These are phyloP conservation scores for Phaeosphaeriaceae sp. DNA, from an alignment of 2,329 filamentous ascomycete genomes.

Conservation along the genomic window DNA sequence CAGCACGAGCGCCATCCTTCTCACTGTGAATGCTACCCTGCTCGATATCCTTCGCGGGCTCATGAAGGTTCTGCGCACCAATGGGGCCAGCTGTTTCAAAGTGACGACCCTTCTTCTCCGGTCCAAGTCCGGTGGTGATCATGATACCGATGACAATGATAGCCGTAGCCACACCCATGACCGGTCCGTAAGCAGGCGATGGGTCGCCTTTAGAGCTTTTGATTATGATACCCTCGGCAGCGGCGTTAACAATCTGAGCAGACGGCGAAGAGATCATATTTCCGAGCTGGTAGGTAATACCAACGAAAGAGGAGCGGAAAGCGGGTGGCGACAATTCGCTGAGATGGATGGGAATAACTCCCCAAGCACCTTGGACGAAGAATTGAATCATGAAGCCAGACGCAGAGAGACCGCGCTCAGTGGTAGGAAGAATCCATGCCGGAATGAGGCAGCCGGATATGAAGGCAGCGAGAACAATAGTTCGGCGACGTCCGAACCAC, in stretches of 20 bases:
- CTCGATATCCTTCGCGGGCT: constrained; percentile 39
- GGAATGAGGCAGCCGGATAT: constrained; percentile 70
- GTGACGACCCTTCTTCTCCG: constrained; percentile 74
- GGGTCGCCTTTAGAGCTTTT: constrained; percentile 60
- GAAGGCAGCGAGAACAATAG: constrained; percentile 68
- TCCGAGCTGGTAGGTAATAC: constrained; percentile 75
- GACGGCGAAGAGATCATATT: constrained; percentile 77
- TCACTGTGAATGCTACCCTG: constrained; percentile 35
- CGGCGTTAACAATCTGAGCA: constrained; percentile 78
- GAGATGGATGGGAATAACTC: constrained; percentile 67
- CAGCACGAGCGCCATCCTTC: constrained; percentile 29
- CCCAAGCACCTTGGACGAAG: constrained; percentile 55
- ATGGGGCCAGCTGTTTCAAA: constrained; percentile 69
- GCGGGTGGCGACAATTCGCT: constrained; percentile 75
- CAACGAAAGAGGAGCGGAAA: constrained; percentile 74
- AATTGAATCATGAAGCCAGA: constrained; percentile 73
- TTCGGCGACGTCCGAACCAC: constrained; percentile 74
- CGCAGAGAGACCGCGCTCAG: constrained; percentile 66
- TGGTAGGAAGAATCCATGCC: constrained; percentile 72
- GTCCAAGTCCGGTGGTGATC: constrained; percentile 72
- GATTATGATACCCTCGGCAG: constrained; percentile 65
- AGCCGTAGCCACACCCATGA: constrained; percentile 77
- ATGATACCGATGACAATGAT: constrained; percentile 76
- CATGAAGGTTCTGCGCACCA: constrained; percentile 43
- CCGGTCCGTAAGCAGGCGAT: constrained; percentile 75